Percentiles rank a stretch among this genome's conserved stretches.
Conservation (phyloP, 2,329 filamentous ascomycete genomes). For the Uncinocarpus reesii region DNA sequence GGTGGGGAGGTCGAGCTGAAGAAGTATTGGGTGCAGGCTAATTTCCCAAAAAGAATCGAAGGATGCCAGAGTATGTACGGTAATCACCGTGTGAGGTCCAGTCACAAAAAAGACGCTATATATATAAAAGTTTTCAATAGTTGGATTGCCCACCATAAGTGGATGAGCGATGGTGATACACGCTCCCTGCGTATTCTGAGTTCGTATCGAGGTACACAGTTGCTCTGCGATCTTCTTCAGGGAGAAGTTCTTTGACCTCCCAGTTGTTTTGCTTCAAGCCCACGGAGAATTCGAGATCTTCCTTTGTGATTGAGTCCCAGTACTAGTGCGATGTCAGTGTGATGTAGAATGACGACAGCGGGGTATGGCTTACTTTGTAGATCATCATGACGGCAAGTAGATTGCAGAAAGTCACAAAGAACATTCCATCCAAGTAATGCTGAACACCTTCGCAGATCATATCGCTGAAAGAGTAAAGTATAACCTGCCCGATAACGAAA, state of each 20-base stretch:
- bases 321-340: constrained; percentile 51
- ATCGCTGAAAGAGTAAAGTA: constrained; percentile 81
- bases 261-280: constrained; percentile 92
- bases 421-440: constrained; percentile 89
- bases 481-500: constrained; percentile 82
- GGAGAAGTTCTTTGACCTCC: constrained; percentile 88
- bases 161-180: constrained; percentile 34
- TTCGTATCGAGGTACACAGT: constrained; percentile 58
- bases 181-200: constrained; percentile 38
- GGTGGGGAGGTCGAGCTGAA: not conserved
- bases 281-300: constrained; percentile 96
- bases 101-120: not conserved
- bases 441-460: constrained; percentile 72
- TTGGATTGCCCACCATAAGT: constrained; percentile 29
- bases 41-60: too few species aligned
- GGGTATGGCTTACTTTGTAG: constrained; percentile 62
- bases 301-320: constrained; percentile 97
- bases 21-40: not conserved
- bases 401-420: constrained; percentile 91
- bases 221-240: constrained; percentile 65
- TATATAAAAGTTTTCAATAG: constrained; percentile 28
- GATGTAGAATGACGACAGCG: not conserved
- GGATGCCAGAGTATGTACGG: too few species aligned
- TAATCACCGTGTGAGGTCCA: too few species aligned
- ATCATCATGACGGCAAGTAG: constrained; percentile 97